Conservation (phyloP, 225 moss, liverwort and hornwort species). For the Pleurozium schreberi region DNA sequence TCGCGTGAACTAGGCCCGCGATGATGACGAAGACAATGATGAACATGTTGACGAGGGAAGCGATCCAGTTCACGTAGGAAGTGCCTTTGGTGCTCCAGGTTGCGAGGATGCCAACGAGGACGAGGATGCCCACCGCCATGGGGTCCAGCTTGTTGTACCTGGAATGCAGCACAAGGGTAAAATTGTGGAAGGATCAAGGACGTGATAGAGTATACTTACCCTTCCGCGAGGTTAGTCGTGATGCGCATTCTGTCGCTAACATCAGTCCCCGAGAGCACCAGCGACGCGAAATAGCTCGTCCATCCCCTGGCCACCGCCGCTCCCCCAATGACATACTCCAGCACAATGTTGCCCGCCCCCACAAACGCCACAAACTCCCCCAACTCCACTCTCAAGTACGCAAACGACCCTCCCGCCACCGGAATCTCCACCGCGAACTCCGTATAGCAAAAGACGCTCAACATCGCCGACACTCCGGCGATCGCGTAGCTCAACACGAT, state of each 20-base stretch:
- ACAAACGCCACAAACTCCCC: conserved; percentile 80
- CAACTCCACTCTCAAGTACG: conserved; percentile 76
- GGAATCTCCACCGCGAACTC: conserved; percentile 86
- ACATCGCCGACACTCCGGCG: conserved; percentile 64
- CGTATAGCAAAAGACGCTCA: conserved; percentile 74
- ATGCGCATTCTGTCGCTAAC: conserved; percentile 42
- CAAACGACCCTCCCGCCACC: conserved; percentile 82
- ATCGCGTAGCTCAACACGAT: conserved; percentile 60
- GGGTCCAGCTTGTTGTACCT: conserved; percentile 62
- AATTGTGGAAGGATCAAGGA: not conserved
- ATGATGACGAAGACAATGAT: conserved; percentile 48
- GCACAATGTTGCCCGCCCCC: conserved; percentile 72
- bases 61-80: conserved; percentile 51
- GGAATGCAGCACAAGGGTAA: not conserved
- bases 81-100: conserved; percentile 47
- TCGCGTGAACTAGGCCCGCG: conserved; percentile 35
- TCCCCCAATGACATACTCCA: conserved; percentile 66
- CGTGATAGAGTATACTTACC: not conserved
- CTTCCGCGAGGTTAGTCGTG: conserved; percentile 10
- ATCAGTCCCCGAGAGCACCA: conserved; percentile 26
- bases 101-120: conserved; percentile 28
- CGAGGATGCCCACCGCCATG: conserved; percentile 51
- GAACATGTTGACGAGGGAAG: conserved; percentile 25
- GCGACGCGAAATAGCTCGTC: conserved; percentile 59
- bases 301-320: conserved; percentile 77